Base-by-base conservation (phyloP, 2,329 filamentous ascomycete genomes). In the Alternaria sp. region DNA sequence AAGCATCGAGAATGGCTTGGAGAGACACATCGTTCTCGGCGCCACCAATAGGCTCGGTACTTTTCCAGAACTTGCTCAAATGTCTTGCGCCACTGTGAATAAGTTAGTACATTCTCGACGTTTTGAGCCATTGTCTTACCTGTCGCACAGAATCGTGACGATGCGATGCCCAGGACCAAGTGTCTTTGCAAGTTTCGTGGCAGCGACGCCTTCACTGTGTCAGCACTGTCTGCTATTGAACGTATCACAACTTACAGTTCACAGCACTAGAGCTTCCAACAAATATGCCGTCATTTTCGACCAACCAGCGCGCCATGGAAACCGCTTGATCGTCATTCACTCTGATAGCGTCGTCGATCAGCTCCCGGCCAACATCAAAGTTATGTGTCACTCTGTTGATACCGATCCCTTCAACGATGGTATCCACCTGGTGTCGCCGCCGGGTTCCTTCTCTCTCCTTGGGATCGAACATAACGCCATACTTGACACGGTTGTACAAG, bases 371-470 rank as follows among this genome's bases (percentile, higher is more conserved):
- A 28, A 89, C 90, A 76, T 97, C 92, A 66, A 99, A 95, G 78
- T 98, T 99, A 54, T 89, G 87, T 1, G 95, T 99, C n/a, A 97
- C 85, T 2, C 95, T 89, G 76, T 97, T 99, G 78, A 98, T 92
- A 2, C 95, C 95, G 66, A 99, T 92, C 1, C 95, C 95, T 80
- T 99, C 96, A 28, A 99, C 93, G 66, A 99, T 92, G 5, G 91
- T 94, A 81, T 99, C 96, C 54, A 99, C 93, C 80, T 99, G 96
- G 71, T 92, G 89, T 60, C 95, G 85, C 50, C 96, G 86, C 14
- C 95, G 85, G 12, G 94, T 98, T 4, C 95, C 95, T 83, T 99
- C 95, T 66, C 86, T 87, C 81, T 99, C 95, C 30, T 92, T 96
- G 1, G 86, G 74, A 61, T 93, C 91, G 80, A 97, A 99, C 92